Conservation (phyloP, 208 protist species). For the Porcisia deanei region DNA sequence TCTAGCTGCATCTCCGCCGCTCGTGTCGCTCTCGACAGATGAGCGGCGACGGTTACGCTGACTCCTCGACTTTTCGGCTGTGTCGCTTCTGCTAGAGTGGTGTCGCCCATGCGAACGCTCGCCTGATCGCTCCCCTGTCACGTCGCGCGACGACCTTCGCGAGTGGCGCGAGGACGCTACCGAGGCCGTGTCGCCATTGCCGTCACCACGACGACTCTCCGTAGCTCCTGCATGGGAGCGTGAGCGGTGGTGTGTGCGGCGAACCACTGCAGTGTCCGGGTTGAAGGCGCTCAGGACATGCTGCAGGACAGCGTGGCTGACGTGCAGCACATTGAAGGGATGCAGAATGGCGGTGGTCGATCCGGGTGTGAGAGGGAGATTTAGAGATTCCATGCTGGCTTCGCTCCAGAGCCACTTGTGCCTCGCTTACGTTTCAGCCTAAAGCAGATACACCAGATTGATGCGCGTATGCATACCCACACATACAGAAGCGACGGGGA, state of each 20-base stretch:
- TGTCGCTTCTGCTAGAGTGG: conserved; percentile 14
- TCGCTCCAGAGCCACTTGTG: background rate
- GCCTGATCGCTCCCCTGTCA: background rate
- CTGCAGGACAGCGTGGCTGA: conserved; percentile 35
- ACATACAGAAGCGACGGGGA: background rate
- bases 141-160: conserved; percentile 11
- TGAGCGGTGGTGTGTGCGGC: conserved; percentile 31
- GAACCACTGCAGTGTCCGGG: conserved; percentile 61
- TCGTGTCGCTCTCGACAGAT: conserved; percentile 14
- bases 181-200: conserved; percentile 18
- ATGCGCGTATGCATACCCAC: conserved; percentile 18
- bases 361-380: conserved; percentile 27
- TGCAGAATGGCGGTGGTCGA: conserved; percentile 47
- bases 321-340: conserved; percentile 50
- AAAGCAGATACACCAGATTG: background rate
- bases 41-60: conserved; percentile 15
- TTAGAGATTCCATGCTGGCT: conserved; percentile 9
- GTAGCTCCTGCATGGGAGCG: conserved; percentile 7
- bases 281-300: conserved; percentile 57
- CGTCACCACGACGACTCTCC: background rate
- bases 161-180: conserved; percentile 28
- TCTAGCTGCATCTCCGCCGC: background rate
- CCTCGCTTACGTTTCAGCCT: background rate
- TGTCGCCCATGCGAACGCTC: conserved; percentile 12
- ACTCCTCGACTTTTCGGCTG: background rate